Evolutionary conservation across 129 eudicot genomes (phyloP).

Genomic region (Flaveria sonorensis): DNA sequence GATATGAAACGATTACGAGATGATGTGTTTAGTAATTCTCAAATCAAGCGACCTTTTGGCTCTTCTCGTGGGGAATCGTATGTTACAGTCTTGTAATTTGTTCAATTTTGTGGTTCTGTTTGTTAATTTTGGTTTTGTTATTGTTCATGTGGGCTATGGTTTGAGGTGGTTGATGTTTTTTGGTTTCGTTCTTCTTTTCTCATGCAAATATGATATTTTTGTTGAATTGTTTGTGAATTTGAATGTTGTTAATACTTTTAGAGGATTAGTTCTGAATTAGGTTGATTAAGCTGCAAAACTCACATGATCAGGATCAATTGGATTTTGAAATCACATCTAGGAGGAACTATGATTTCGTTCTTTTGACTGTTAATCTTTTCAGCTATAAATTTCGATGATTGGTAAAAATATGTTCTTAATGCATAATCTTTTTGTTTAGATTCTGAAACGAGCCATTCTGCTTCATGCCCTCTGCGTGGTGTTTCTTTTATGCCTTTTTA

Average conservation of each 20-base stretch:
- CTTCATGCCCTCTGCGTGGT: background rate
- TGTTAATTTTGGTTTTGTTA: background rate
- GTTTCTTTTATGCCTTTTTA: constrained; percentile 6
- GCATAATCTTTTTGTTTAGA: background rate
- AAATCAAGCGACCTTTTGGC: constrained; percentile 83
- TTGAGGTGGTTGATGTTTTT: constrained; percentile 6
- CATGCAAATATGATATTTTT: constrained; percentile 32
- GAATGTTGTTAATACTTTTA: constrained; percentile 16
- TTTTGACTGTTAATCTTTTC: constrained; percentile 8
- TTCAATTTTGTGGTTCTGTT: background rate
- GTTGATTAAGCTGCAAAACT: constrained; percentile 14
- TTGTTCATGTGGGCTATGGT: background rate
- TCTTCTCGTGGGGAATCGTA: constrained; percentile 91
- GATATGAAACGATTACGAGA: constrained; percentile 93
- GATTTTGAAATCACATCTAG: constrained; percentile 19
- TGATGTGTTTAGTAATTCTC: constrained; percentile 71
- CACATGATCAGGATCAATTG: constrained; percentile 22
- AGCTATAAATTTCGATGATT: background rate
- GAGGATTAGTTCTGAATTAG: constrained; percentile 37
- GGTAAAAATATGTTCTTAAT: constrained; percentile 11
- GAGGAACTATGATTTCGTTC: constrained; percentile 15
- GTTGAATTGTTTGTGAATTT: constrained; percentile 16
- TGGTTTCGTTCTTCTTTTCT: background rate
- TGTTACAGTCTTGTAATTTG: constrained; percentile 29
- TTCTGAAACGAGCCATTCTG: background rate